Percentiles rank a stretch among this genome's conserved stretches.
Evolutionary conservation across 306 rosid genomes (phyloP).

Genomic region (Sicyos edulis): DNA sequence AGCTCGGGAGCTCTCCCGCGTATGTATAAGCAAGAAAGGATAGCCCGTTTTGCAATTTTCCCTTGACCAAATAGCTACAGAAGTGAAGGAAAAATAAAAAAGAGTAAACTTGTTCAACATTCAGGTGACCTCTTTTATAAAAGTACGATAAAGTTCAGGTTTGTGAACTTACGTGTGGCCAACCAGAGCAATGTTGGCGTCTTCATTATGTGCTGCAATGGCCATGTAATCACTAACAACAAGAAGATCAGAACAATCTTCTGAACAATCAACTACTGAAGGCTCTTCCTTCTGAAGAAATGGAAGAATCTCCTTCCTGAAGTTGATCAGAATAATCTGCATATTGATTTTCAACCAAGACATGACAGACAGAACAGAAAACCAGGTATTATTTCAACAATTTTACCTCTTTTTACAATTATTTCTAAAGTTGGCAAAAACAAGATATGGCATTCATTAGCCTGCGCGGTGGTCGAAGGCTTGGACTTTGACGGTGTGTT

Average conservation of each 20-base stretch:
- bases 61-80: slow-evolving; percentile 70
- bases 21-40: slow-evolving; percentile 70
- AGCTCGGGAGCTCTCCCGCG: slow-evolving; percentile 93
- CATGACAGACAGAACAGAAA: background rate
- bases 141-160: background rate
- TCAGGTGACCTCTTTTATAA: background rate
- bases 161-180: slow-evolving; percentile 59
- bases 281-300: slow-evolving; percentile 42
- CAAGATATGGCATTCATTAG: background rate
- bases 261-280: slow-evolving; percentile 28
- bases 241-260: slow-evolving; percentile 79
- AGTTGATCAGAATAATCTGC: slow-evolving; percentile 69
- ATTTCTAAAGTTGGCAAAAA: background rate
- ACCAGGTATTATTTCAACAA: background rate
- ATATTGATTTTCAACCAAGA: slow-evolving; percentile 12
- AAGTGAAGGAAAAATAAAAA: background rate
- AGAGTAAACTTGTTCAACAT: background rate
- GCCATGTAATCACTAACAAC: slow-evolving; percentile 62
- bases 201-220: slow-evolving; percentile 82
- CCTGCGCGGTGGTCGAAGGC: too few relatives aligned
- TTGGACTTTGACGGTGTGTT: too few relatives aligned
- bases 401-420: background rate
- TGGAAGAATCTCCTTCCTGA: slow-evolving; percentile 78
- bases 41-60: slow-evolving; percentile 41
- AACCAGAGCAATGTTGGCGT: slow-evolving; percentile 62